Conservation (phyloP, 1,284 basidiomycete species). For the Cryptococcus sp. region DNA sequence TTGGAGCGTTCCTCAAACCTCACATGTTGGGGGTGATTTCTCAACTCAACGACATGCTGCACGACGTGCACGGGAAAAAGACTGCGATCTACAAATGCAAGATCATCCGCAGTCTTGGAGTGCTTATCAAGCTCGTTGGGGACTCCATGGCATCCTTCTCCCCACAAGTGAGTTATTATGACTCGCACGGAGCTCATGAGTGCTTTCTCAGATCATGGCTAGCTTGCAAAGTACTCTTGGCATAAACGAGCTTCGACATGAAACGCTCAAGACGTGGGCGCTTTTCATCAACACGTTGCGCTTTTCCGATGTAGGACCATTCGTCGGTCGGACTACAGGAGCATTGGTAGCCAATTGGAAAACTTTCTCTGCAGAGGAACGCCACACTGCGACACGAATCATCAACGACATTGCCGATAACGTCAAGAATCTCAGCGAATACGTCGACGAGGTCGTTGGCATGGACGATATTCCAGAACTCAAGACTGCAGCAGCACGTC, state of each 20-base stretch:
- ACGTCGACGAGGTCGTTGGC: constrained; percentile 78
- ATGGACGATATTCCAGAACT: constrained; percentile 72
- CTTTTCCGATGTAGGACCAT: constrained; percentile 73
- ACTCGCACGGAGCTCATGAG: constrained; percentile 9
- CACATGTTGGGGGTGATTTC: constrained; percentile 81
- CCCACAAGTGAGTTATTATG: constrained; percentile 66
- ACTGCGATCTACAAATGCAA: constrained; percentile 66
- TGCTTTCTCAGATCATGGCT: constrained; percentile 76
- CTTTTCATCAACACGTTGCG: constrained; percentile 73
- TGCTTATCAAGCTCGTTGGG: constrained; percentile 71
- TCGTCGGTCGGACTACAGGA: constrained; percentile 85
- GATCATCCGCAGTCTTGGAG: constrained; percentile 77
- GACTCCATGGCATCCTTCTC: constrained; percentile 70
- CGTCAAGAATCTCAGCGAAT: constrained; percentile 54
- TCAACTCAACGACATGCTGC: constrained; percentile 76
- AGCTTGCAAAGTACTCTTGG: constrained; percentile 87
- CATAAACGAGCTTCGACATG: constrained; percentile 68
- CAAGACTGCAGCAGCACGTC: constrained; percentile 55
- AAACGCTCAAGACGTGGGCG: constrained; percentile 79
- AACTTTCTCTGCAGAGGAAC: constrained; percentile 61
- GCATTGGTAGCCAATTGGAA: constrained; percentile 78
- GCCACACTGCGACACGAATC: constrained; percentile 62
- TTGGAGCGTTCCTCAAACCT: constrained; percentile 65
- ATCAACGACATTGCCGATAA: constrained; percentile 74
- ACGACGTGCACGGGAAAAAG: constrained; percentile 75